These are phyloP conservation scores for Leccinum boreale DNA, from an alignment of 768 basidiomycete species.

Conservation along the genomic window DNA sequence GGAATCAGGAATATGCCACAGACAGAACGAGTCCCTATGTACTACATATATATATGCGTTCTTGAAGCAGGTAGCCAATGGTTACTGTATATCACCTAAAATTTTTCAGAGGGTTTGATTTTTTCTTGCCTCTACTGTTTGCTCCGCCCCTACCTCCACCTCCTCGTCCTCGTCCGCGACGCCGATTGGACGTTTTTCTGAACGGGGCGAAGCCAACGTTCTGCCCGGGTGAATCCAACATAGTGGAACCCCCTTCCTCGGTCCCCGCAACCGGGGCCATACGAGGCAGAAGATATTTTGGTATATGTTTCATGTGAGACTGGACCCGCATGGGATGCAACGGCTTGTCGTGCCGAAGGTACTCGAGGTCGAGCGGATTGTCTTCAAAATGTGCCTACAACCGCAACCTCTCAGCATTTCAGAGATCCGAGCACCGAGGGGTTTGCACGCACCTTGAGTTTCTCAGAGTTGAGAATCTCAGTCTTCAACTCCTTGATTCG, in stretches of 20 bases:
- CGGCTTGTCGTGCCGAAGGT: conserved; percentile 90
- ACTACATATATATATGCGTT: background rate
- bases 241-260: conserved; percentile 24
- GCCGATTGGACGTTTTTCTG: conserved; percentile 48
- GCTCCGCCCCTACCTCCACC: conserved; percentile 39
- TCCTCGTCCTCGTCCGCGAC: conserved; percentile 55
- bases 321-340: conserved; percentile 88
- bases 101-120: conserved; percentile 79
- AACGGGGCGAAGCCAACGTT: conserved; percentile 69
- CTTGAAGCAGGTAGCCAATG: background rate
- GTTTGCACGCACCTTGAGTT: conserved; percentile 71
- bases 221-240: conserved; percentile 14
- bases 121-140: conserved; percentile 51
- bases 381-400: conserved; percentile 94
- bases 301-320: conserved; percentile 94
- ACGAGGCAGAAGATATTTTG: conserved; percentile 85
- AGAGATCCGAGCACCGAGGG: background rate
- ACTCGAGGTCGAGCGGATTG: conserved; percentile 91
- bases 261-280: conserved; percentile 48
- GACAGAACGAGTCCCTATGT: background rate
- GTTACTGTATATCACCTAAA: conserved; percentile 40
- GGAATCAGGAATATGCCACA: background rate
- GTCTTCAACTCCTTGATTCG: conserved; percentile 89
- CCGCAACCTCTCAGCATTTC: background rate
- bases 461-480: conserved; percentile 93